Conservation (phyloP, 495 filamentous ascomycete species). For the Penicillium egyptiacum region DNA sequence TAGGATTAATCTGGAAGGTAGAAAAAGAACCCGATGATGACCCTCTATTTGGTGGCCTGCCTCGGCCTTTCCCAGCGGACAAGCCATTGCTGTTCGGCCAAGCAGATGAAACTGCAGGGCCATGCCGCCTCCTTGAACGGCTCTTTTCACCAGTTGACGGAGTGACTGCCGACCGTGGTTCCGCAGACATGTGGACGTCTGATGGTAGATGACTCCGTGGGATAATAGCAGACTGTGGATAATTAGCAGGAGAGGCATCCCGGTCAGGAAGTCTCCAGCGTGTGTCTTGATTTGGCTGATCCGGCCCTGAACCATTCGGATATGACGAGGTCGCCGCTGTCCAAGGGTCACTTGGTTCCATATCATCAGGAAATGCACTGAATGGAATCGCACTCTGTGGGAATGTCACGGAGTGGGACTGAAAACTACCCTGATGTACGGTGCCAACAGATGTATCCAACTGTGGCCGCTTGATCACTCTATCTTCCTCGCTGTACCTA, state of each 20-base stretch:
- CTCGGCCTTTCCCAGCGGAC: conserved; percentile 72
- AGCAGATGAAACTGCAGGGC: conserved; percentile 91
- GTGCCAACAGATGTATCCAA: conserved; percentile 65
- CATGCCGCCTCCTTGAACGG: conserved; percentile 73
- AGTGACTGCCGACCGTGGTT: conserved; percentile 70
- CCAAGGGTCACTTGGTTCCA: conserved; percentile 54
- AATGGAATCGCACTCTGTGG: conserved; percentile 62
- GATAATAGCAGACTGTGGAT: conserved; percentile 81
- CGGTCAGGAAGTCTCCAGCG: conserved; percentile 49
- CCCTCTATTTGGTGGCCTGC: conserved; percentile 81
- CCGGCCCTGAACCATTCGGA: conserved; percentile 20
- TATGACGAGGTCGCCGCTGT: conserved; percentile 47
- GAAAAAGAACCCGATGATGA: conserved; percentile 76
- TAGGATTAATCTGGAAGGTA: conserved; percentile 76
- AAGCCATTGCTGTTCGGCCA: conserved; percentile 74
- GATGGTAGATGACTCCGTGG: conserved; percentile 54
- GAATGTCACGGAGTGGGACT: conserved; percentile 48
- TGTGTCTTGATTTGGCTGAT: conserved; percentile 41
- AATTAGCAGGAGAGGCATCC: conserved; percentile 62
- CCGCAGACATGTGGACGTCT: conserved; percentile 50
- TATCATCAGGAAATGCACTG: conserved; percentile 58
- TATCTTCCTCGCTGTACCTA: conserved; percentile 58
- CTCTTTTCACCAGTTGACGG: conserved; percentile 54
- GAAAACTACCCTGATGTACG: conserved; percentile 54
- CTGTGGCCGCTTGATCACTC: conserved; percentile 62